Percentiles rank a stretch among this genome's conserved stretches.
These are phyloP conservation scores for Simplicillium sp. DNA, from an alignment of 2,329 filamentous ascomycete genomes.

Conservation along the genomic window DNA sequence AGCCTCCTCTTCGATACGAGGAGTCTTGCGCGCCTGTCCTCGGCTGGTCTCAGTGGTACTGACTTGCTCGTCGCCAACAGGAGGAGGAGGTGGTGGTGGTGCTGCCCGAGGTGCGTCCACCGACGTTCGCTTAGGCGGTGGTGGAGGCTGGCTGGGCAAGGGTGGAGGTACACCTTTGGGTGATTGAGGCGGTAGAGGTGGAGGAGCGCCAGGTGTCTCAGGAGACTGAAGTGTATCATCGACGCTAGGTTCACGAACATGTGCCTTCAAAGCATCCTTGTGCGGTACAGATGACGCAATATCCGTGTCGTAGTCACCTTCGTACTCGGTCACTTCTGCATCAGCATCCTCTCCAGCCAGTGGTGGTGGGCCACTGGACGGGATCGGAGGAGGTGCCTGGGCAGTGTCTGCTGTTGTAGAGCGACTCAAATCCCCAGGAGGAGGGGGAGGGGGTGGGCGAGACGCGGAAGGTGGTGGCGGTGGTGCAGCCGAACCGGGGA, in stretches of 20 bases:
- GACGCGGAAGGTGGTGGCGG: conserved; percentile 39
- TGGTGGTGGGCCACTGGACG: conserved; percentile 11
- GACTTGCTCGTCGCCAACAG: conserved; percentile 39
- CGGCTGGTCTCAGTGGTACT: conserved; percentile 62
- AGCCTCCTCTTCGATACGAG: conserved; percentile 34
- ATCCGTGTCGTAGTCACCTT: conserved; percentile 96
- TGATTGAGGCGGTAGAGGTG: conserved; percentile 43
- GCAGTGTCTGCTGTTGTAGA: conserved; percentile 50
- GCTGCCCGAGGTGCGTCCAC: conserved; percentile 61
- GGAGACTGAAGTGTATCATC: conserved; percentile 61
- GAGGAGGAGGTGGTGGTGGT: conserved; percentile 54
- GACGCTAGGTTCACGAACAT: conserved; percentile 66
- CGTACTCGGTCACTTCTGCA: conserved; percentile 84
- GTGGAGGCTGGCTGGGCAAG: conserved; percentile 50
- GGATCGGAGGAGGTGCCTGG: conserved; percentile 28
- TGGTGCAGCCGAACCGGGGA: conserved; percentile 40
- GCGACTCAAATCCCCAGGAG: conserved; percentile 44
- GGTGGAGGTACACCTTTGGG: conserved; percentile 57
- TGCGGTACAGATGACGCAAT: conserved; percentile 90
- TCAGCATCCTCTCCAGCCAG: conserved; percentile 53
- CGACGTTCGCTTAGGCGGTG: conserved; percentile 49
- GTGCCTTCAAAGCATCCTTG: conserved; percentile 83
- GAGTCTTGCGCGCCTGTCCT: conserved; percentile 22
- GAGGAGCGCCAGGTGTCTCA: conserved; percentile 38
- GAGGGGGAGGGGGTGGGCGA: conserved; percentile 60